A percentile compares a stretch with the other conserved stretches of the same genome.
Conservation (phyloP, 164 flowering plant genomes). For the Liriodendron chinense region DNA sequence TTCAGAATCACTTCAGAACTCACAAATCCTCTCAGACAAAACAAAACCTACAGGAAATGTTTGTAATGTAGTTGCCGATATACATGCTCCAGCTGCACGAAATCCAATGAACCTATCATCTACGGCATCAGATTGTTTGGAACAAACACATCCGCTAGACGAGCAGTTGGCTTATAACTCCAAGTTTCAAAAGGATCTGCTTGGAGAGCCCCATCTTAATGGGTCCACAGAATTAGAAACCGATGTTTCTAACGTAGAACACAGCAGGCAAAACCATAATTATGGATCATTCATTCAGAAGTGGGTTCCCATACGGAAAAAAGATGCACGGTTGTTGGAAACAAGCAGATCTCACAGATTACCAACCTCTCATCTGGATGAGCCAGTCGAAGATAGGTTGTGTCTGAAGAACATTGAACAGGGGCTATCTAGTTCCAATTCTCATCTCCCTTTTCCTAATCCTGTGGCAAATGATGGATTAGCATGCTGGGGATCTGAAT, state of each 20-base stretch:
- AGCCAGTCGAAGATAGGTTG: slow-evolving; percentile 13
- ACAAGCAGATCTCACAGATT: slow-evolving; percentile 18
- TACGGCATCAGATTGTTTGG: slow-evolving; percentile 9
- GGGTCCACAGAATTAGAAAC: slow-evolving; percentile 20
- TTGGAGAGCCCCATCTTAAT: slow-evolving; percentile 19
- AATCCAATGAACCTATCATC: slow-evolving; percentile 11
- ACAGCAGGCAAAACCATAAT: slow-evolving; percentile 27
- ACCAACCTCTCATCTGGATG: slow-evolving; percentile 18
- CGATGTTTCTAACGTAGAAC: slow-evolving; percentile 22
- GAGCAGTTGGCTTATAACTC: neutral
- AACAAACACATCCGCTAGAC: slow-evolving; percentile 6
- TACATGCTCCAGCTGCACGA: slow-evolving; percentile 9
- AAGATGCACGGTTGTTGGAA: slow-evolving; percentile 23
- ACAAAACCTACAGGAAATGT: slow-evolving; percentile 9
- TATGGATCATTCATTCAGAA: slow-evolving; percentile 35
- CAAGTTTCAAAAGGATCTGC: neutral
- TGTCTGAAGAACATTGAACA: slow-evolving; percentile 13
- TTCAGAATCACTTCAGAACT: slow-evolving; percentile 19
- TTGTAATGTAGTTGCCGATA: slow-evolving; percentile 4
- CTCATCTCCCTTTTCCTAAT: neutral
- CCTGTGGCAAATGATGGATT: neutral
- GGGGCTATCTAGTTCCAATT: slow-evolving; percentile 4
- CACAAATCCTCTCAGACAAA: slow-evolving; percentile 17
- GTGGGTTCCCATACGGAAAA: slow-evolving; percentile 46
- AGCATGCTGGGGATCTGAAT: slow-evolving; percentile 6